phyloP scores from a whole-genome alignment of 805 yeast species.

The Sugiyamaella qingdaonensis region DNA sequence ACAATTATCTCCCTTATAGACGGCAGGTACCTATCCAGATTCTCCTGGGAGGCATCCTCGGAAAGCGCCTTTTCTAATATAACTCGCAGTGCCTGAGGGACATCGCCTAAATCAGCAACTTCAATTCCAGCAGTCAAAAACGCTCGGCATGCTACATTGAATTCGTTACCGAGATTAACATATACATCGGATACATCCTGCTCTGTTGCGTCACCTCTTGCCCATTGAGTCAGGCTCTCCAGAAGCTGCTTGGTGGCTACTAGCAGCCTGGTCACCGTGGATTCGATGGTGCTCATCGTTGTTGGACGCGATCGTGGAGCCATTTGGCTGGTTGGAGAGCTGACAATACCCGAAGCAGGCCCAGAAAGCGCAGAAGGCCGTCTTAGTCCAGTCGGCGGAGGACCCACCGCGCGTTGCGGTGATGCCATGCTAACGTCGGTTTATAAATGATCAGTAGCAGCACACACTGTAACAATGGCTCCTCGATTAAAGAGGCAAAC shows the following conservation, averaged over 20 bases:
- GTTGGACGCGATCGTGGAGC: neutral
- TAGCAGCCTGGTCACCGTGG: slow-evolving; percentile 70
- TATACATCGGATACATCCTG: slow-evolving; percentile 84
- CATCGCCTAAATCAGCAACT: slow-evolving; percentile 80
- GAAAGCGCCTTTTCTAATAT: slow-evolving; percentile 84
- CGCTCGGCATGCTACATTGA: slow-evolving; percentile 77
- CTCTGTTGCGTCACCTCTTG: slow-evolving; percentile 72
- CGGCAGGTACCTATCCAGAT: slow-evolving; percentile 76
- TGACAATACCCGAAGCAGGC: neutral
- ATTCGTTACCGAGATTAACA: slow-evolving; percentile 90
- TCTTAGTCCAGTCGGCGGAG: neutral
- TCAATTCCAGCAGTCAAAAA: slow-evolving; percentile 77
- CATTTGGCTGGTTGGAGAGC: neutral
- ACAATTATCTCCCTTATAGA: slow-evolving; percentile 82
- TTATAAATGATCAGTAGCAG: neutral
- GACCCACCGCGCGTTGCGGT: neutral
- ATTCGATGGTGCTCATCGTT: slow-evolving; percentile 56
- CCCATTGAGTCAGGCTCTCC: slow-evolving; percentile 90
- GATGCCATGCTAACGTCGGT: neutral
- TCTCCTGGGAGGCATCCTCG: slow-evolving; percentile 77
- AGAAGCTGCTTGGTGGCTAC: slow-evolving; percentile 85
- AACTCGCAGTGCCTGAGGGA: slow-evolving; percentile 72
- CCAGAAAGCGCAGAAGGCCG: neutral
- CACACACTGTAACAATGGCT: no score
- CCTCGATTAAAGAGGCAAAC: no score